Percentiles rank a stretch among this genome's conserved stretches.
Evolutionary conservation across 2,329 filamentous ascomycete genomes (phyloP).

Genomic region (Aureobasidium zeae): DNA sequence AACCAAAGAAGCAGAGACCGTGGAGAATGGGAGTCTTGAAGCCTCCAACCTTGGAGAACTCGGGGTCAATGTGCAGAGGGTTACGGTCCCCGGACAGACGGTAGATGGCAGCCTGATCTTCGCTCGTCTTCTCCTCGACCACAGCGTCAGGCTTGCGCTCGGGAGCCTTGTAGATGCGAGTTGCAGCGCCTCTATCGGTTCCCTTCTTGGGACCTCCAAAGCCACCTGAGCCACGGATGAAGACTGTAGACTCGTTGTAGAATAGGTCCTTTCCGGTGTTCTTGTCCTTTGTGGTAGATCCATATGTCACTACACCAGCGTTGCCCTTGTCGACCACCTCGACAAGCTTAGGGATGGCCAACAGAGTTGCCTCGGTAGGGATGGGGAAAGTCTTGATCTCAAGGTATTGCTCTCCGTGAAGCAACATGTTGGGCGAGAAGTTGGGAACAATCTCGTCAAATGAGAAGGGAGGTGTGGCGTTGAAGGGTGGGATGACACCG

Average conservation of each 20-base stretch:
- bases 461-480: slow-evolving; percentile 68
- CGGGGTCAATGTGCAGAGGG: slow-evolving; percentile 89
- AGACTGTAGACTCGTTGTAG: slow-evolving; percentile 92
- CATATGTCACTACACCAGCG: slow-evolving; percentile 72
- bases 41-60: slow-evolving; percentile 87
- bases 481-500: slow-evolving; percentile 91
- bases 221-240: slow-evolving; percentile 82
- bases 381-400: slow-evolving; percentile 89
- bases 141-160: slow-evolving; percentile 68
- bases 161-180: slow-evolving; percentile 69
- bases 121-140: slow-evolving; percentile 74
- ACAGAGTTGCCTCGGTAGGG: slow-evolving; percentile 68
- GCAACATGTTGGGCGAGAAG: slow-evolving; percentile 96
- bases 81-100: slow-evolving; percentile 90
- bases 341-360: slow-evolving; percentile 69
- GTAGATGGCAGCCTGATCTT: slow-evolving; percentile 90
- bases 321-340: slow-evolving; percentile 95
- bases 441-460: slow-evolving; percentile 81
- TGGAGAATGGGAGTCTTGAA: slow-evolving; percentile 93
- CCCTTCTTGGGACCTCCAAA: slow-evolving; percentile 79
- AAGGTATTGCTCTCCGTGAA: slow-evolving; percentile 97
- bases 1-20: slow-evolving; percentile 90
- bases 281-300: slow-evolving; percentile 74
- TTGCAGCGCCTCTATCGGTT: slow-evolving; percentile 67
- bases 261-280: slow-evolving; percentile 82